These are phyloP conservation scores for Termitomyces sp. DNA, from an alignment of 768 basidiomycete genomes.

Conservation along the genomic window DNA sequence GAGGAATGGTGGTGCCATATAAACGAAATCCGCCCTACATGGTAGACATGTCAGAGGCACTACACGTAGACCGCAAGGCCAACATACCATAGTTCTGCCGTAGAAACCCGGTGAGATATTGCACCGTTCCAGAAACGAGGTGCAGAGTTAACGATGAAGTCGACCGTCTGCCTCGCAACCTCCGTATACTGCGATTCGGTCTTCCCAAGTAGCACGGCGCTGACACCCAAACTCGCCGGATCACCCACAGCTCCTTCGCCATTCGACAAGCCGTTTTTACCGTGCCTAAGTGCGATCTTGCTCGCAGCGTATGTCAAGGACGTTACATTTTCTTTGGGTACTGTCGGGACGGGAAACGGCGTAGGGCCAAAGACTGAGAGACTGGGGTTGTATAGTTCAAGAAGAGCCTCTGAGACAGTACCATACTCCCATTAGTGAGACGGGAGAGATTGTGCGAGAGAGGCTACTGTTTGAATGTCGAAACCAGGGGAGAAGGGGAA, in stretches of 20 bases:
- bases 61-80: not conserved
- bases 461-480: slow-evolving; percentile 25
- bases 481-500: slow-evolving; percentile 32
- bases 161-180: slow-evolving; percentile 25
- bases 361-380: slow-evolving; percentile 32
- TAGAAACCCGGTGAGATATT: slow-evolving; percentile 35
- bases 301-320: slow-evolving; percentile 31
- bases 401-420: slow-evolving; percentile 32
- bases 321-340: slow-evolving; percentile 15
- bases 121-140: slow-evolving; percentile 38
- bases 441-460: slow-evolving; percentile 28
- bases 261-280: slow-evolving; percentile 26
- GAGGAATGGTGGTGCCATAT: slow-evolving; percentile 47
- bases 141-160: slow-evolving; percentile 27
- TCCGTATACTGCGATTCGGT: slow-evolving; percentile 20
- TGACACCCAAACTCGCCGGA: slow-evolving; percentile 43
- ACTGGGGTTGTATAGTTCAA: slow-evolving; percentile 35
- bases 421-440: slow-evolving; percentile 46
- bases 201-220: slow-evolving; percentile 36
- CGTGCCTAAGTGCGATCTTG: slow-evolving; percentile 30
- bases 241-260: slow-evolving; percentile 39
- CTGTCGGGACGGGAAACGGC: slow-evolving; percentile 28
- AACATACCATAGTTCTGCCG: slow-evolving; percentile 37
- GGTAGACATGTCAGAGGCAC: not conserved
- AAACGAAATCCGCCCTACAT: slow-evolving; percentile 43